Evolutionary conservation across 2,329 filamentous ascomycete species (phyloP), one percentile per base, ranked within the genome.

Genomic region (Colletotrichum sublineola): DNA sequence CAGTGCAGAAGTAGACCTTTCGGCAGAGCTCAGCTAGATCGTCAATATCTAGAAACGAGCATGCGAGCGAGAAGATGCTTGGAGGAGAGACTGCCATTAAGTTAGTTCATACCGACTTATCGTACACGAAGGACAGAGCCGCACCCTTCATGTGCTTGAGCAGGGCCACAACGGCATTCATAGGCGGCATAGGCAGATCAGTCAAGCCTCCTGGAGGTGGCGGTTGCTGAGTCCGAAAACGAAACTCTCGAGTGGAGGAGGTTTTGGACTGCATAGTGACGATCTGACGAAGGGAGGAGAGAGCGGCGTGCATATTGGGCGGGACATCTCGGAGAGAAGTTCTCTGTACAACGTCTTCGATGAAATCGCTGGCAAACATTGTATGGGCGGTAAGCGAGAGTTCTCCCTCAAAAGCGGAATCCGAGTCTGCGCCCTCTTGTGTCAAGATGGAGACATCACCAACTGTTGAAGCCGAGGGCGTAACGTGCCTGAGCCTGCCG

Each of bases 141-240:
- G 3, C 31, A 84, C 86, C 78, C 77, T 86, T 87, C 60, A 86
- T 80, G 56, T 86, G 82, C 64, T 87, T 86, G 58, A 90, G 78
- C 48, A 87, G 77, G 11, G 79, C 79, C 2, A 88, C 82, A 2
- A 89, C 87, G 2, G 86, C 78, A 7, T 84, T 80, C 79, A 87
- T 84, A 0, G 88, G 87, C 9, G 88, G 88, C 81, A 90, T 84
- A 3, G 85, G 83, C n/a, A 90, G 78, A 65, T 88, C 86, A n/a
- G 82, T 80, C 31, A 89, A 77, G 1, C 84, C 84, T 2, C 84
- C 85, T 2, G 80, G 80, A 0, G 86, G 85, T 7, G 88, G 74
- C 0, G 83, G 80, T 65, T 84, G 84, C 61, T 86, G 85, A 12
- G 85, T 79, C 46, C 80, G 81, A 63, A 88, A 87, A 12, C 84